phyloP scores from a whole-genome alignment of 805 yeast species.

The Cyberlindnera sargentensis region DNA sequence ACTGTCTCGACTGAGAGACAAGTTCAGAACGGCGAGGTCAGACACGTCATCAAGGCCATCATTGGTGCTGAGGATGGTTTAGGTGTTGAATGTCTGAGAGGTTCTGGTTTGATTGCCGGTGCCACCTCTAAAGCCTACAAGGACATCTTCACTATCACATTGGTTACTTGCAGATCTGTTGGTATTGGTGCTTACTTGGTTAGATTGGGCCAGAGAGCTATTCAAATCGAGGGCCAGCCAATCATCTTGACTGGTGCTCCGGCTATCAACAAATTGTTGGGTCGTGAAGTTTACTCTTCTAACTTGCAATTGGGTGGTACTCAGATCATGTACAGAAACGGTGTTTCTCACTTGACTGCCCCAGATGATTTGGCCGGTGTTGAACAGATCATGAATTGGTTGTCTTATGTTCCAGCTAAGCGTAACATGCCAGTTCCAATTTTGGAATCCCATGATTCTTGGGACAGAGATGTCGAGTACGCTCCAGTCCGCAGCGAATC shows the following conservation, averaged over 20 bases:
- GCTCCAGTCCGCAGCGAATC: conserved; percentile 64
- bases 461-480: conserved; percentile 92
- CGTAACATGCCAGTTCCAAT: conserved; percentile 89
- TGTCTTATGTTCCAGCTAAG: conserved; percentile 88
- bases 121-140: conserved; percentile 96
- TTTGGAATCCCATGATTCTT: conserved; percentile 68
- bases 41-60: conserved; percentile 75
- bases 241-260: conserved; percentile 99
- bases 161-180: conserved; percentile 98
- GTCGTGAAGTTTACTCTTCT: conserved; percentile 95
- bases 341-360: conserved; percentile 98
- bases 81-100: conserved; percentile 97
- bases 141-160: conserved; percentile 95
- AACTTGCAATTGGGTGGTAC: conserved; percentile 99
- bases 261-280: conserved; percentile 92
- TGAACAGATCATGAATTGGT: conserved; percentile 89
- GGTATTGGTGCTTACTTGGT: conserved; percentile 99
- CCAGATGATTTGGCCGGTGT: conserved; percentile 95
- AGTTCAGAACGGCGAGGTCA: conserved; percentile 80
- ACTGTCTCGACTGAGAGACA: conserved; percentile 67
- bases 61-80: conserved; percentile 94
- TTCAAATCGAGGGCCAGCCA: conserved; percentile 98
- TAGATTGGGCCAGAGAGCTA: conserved; percentile 97
- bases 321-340: conserved; percentile 96
- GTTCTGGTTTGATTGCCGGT: conserved; percentile 98